Conservation (phyloP, 176 grass and related monocot species). For the Otatea glauca region DNA sequence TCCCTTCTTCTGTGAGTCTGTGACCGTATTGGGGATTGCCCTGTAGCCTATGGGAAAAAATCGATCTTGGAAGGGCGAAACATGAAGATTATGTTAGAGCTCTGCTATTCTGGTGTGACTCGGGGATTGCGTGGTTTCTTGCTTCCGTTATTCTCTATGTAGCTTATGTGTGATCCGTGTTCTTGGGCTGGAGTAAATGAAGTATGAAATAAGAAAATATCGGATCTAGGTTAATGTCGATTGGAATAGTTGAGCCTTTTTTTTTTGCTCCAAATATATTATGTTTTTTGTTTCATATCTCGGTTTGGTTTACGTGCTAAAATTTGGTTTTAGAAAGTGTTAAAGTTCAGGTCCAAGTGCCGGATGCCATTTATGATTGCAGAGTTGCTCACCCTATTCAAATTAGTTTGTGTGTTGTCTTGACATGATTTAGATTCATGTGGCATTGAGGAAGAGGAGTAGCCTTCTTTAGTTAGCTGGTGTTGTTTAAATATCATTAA, state of each 20-base stretch:
- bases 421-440: background rate
- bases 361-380: background rate
- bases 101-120: background rate
- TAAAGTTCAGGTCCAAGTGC: background rate
- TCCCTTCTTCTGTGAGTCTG: background rate
- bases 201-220: slow-evolving; percentile 6
- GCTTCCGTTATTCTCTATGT: background rate
- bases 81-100: background rate
- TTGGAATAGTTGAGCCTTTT: background rate
- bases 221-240: slow-evolving; percentile 37
- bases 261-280: background rate
- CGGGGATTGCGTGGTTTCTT: background rate
- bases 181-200: background rate
- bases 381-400: background rate
- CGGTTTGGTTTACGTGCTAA: background rate
- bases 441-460: background rate
- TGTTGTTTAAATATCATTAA: slow-evolving; percentile 15
- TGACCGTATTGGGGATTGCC: background rate
- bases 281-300: background rate
- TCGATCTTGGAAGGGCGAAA: slow-evolving; percentile 31
- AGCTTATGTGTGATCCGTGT: background rate
- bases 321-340: background rate
- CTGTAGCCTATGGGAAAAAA: background rate
- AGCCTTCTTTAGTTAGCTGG: background rate
- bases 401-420: background rate